These are phyloP conservation scores for Euclidium syriacum DNA, from an alignment of 345 rosid genomes.

Conservation along the genomic window DNA sequence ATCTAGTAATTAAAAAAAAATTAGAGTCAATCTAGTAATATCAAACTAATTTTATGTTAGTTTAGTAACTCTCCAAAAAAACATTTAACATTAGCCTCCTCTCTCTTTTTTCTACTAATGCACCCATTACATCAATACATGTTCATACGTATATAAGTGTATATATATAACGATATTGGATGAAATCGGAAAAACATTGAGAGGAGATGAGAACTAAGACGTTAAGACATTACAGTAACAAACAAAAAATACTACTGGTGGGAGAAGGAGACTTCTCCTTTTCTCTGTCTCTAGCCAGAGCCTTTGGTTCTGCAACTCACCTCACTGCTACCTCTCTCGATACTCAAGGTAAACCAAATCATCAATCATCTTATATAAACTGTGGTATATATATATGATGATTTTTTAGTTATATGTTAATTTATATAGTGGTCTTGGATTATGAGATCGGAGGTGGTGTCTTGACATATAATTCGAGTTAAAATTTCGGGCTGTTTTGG, in stretches of 20 bases:
- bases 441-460: no score
- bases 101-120: background rate
- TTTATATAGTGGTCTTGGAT: no score
- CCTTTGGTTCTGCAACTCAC: slow-evolving; percentile 40
- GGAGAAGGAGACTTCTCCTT: slow-evolving; percentile 56
- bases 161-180: background rate
- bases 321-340: slow-evolving; percentile 48
- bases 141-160: no score
- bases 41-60: no score
- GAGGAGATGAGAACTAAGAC: background rate
- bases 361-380: background rate
- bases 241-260: slow-evolving; percentile 34
- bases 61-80: no score
- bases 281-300: slow-evolving; percentile 37
- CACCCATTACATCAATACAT: no score
- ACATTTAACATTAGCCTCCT: background rate
- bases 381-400: no score
- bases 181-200: background rate
- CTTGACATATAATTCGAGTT: background rate
- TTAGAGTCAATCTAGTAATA: no score
- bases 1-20: no score
- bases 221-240: slow-evolving; percentile 34
- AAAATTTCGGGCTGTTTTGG: background rate
- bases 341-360: slow-evolving; percentile 5
- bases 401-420: no score